A percentile compares a stretch with the other conserved stretches of the same genome.
Conservation (phyloP, 1,284 basidiomycete genomes). For the Apiotrichum sp. region DNA sequence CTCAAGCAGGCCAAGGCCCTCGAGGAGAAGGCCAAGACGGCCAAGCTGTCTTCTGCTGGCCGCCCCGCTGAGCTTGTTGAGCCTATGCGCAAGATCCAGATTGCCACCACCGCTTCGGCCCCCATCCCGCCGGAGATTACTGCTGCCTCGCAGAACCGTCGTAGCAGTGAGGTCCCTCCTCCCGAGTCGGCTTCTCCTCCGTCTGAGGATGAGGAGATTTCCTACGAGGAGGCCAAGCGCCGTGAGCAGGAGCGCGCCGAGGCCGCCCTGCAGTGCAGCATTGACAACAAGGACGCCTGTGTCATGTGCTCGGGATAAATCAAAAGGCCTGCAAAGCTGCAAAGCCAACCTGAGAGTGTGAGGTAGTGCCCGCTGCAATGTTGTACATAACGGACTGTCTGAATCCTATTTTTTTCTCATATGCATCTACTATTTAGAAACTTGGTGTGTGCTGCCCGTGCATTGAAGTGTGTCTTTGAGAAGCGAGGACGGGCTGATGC, state of each 20-base stretch:
- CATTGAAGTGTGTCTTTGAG: not conserved
- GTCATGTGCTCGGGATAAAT: slow-evolving; percentile 47
- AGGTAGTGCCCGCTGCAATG: slow-evolving; percentile 3
- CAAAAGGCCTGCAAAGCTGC: not conserved
- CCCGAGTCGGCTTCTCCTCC: slow-evolving; percentile 31
- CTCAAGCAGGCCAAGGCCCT: slow-evolving; percentile 52
- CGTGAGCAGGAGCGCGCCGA: slow-evolving; percentile 46
- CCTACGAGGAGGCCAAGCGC: slow-evolving; percentile 48
- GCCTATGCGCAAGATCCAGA: slow-evolving; percentile 38
- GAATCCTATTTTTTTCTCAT: not conserved
- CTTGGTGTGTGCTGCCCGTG: not conserved
- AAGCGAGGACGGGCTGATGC: no score
- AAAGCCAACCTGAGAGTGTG: not conserved
- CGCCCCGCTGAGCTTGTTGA: slow-evolving; percentile 23
- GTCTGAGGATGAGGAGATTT: slow-evolving; percentile 46
- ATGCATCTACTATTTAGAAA: slow-evolving; percentile 1
- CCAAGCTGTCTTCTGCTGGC: slow-evolving; percentile 4
- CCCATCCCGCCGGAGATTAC: slow-evolving; percentile 19
- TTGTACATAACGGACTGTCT: slow-evolving; percentile 7
- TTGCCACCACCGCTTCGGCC: slow-evolving; percentile 35
- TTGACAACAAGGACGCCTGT: slow-evolving; percentile 50
- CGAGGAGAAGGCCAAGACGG: slow-evolving; percentile 47
- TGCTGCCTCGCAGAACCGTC: slow-evolving; percentile 19
- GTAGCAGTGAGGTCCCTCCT: slow-evolving; percentile 9
- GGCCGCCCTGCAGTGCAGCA: slow-evolving; percentile 47